These are phyloP conservation scores for Panicum hallii DNA, from an alignment of 202 grass and related monocot genomes.

Conservation along the genomic window DNA sequence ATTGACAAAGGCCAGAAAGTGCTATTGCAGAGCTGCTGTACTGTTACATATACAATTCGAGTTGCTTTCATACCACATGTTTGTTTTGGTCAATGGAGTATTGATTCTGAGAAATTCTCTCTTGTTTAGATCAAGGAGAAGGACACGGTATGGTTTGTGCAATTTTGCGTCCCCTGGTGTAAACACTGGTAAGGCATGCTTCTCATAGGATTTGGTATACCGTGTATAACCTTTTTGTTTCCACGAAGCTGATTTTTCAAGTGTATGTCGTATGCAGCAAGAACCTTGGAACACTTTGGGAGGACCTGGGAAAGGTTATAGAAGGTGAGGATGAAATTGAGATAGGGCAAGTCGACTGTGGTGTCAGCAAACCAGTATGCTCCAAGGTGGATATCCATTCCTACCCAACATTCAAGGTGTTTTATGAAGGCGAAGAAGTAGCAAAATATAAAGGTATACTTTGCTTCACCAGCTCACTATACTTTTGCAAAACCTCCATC, in stretches of 20 bases:
- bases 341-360: slow-evolving; percentile 88
- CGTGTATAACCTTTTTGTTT: neutral
- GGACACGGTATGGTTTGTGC: slow-evolving; percentile 87
- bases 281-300: slow-evolving; percentile 95
- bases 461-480: neutral
- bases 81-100: slow-evolving; percentile 12
- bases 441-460: slow-evolving; percentile 90
- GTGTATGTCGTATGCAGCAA: slow-evolving; percentile 57
- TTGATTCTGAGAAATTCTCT: slow-evolving; percentile 34
- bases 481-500: neutral
- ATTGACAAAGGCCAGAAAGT: neutral
- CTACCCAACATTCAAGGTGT: slow-evolving; percentile 93
- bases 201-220: slow-evolving; percentile 4
- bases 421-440: slow-evolving; percentile 88
- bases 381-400: slow-evolving; percentile 91
- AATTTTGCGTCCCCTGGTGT: slow-evolving; percentile 95
- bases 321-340: slow-evolving; percentile 92
- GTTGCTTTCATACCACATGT: neutral
- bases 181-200: slow-evolving; percentile 80
- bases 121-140: slow-evolving; percentile 83
- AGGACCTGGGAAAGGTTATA: slow-evolving; percentile 76
- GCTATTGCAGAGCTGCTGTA: neutral
- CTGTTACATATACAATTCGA: neutral
- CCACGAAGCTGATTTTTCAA: slow-evolving; percentile 18
- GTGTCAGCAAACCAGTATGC: slow-evolving; percentile 78